Conservation (phyloP, 176 grass and related monocot genomes). For the Pharus latifolius region DNA sequence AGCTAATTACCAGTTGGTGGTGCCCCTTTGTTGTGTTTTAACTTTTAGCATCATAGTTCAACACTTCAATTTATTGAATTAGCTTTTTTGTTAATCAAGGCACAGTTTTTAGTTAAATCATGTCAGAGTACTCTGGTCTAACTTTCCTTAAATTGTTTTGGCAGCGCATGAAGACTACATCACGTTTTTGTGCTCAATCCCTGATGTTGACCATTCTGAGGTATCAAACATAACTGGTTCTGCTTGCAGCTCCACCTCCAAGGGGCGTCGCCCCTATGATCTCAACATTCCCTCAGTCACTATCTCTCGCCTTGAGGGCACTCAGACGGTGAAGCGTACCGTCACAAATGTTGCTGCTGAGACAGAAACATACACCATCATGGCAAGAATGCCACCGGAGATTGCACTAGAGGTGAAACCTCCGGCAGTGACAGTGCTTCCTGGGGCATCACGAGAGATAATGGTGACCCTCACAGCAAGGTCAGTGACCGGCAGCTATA, state of each 20-base stretch:
- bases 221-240: constrained; percentile 62
- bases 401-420: constrained; percentile 61
- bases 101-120: background rate
- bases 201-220: constrained; percentile 47
- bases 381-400: constrained; percentile 58
- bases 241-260: constrained; percentile 37
- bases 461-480: constrained; percentile 54
- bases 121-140: background rate
- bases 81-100: background rate
- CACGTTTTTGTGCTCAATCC: constrained; percentile 78
- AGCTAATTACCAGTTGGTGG: background rate
- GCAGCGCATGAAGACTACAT: constrained; percentile 87
- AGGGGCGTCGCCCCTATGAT: constrained; percentile 36
- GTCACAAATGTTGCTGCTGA: constrained; percentile 57
- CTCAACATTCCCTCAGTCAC: constrained; percentile 82
- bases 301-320: constrained; percentile 64
- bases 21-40: background rate
- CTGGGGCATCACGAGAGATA: constrained; percentile 44
- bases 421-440: constrained; percentile 50
- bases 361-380: constrained; percentile 64
- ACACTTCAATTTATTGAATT: too few relatives aligned
- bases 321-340: constrained; percentile 45
- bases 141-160: background rate
- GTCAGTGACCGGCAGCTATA: constrained; percentile 64
- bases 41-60: background rate